Base-by-base conservation (phyloP, 148 eudicot species). In the Drosera capensis region DNA sequence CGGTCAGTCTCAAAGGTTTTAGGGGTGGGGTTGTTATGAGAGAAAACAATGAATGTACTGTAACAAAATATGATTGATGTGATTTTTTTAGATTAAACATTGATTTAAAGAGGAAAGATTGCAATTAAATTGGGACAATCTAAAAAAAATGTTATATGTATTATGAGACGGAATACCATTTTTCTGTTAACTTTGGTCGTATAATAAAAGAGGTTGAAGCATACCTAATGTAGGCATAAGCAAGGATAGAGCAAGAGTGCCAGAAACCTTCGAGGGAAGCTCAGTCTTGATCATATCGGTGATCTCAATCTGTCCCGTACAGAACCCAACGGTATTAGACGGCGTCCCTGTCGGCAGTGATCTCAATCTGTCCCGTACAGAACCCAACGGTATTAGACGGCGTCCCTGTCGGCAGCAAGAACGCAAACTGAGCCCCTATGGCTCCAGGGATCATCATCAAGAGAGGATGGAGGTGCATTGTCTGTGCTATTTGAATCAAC, bases 221-320 rank as follows among this genome's bases (percentile, higher is more conserved):
- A 47, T 61, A 83, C 96, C 96, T 14, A 87, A 79, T 20, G 94
- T 82, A 25, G 94, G 96, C 96, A 87, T 82, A 4, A 83, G 51
- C 44, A 83, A 5, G 2, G 96, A 72, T 4, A 87, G 35, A 0
- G 49, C 59, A 8, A 53, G 6, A 5, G 55, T 58, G 41, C 78
- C 94, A 45, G 56, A 58, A 65, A 67, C 23, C 62, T 87, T 87
- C 30, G 79, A 64, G 5, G 83, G 82, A 3, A 71, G 18, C 34
- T 94, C 96, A 1, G 59, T 51, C 41, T 67, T 68, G 48, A 87
- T 48, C 96, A 83, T 82, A 40, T 87, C 96, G 43, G 31, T 60
- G 42, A 87, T 68, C 14, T 77, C 70, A 48, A 87, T 66, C 26
- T 87, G 90, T 0, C 90, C 90, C 0, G 96, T 87, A 0, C 86